Conservation (phyloP, 176 grass and related monocot species). For the Eragrostis nindensis region DNA sequence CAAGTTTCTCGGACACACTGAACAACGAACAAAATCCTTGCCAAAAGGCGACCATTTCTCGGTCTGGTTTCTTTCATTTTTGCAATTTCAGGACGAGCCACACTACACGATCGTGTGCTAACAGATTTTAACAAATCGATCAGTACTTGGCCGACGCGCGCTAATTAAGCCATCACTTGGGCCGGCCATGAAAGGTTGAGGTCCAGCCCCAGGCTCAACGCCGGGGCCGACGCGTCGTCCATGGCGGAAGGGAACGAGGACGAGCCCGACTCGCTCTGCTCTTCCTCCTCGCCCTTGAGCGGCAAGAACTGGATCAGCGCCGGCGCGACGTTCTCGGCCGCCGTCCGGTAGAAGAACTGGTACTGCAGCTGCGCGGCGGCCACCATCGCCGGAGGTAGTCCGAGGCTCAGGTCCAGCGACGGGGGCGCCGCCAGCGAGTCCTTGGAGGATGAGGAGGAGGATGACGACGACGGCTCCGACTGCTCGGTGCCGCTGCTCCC, state of each 20-base stretch:
- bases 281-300: neutral
- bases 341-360: neutral
- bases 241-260: neutral
- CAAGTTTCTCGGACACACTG: no score
- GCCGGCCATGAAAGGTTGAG: slow-evolving; percentile 25
- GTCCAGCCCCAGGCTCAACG: slow-evolving; percentile 1
- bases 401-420: slow-evolving; percentile 15
- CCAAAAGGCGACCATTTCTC: no score
- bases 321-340: neutral
- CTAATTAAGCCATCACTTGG: neutral
- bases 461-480: no score
- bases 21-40: no score
- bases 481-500: neutral
- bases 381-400: neutral
- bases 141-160: no score
- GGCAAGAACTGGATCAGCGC: slow-evolving; percentile 4
- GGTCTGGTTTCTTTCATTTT: no score
- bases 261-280: neutral
- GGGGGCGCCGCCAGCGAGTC: neutral
- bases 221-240: neutral
- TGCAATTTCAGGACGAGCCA: no score
- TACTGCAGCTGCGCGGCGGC: neutral
- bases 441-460: neutral
- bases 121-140: no score
- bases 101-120: no score